Percentiles rank a stretch among this genome's conserved stretches.
Conservation (phyloP, 805 yeast genomes). For the Kodamaea laetipori region DNA sequence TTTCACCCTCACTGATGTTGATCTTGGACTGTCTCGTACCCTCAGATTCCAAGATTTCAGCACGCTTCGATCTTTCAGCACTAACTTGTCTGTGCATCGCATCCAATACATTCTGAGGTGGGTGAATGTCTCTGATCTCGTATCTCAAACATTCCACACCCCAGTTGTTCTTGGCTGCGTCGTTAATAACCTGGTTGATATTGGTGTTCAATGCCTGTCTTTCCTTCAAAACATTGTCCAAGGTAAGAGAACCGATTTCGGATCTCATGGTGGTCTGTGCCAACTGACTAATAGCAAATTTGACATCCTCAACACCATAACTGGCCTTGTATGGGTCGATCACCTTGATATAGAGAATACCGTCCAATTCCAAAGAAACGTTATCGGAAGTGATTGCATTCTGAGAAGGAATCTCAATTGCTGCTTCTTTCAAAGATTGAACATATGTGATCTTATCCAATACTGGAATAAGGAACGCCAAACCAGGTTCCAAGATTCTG, state of each 20-base stretch:
- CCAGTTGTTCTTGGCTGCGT: slow-evolving; percentile 79
- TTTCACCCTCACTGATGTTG: slow-evolving; percentile 83
- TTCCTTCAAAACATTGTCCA: slow-evolving; percentile 77
- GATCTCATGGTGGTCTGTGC: slow-evolving; percentile 92
- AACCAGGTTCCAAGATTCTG: slow-evolving; percentile 67
- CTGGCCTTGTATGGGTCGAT: slow-evolving; percentile 83
- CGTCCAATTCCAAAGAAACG: slow-evolving; percentile 82
- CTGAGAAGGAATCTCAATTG: slow-evolving; percentile 83
- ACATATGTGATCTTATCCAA: slow-evolving; percentile 79
- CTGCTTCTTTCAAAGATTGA: slow-evolving; percentile 78
- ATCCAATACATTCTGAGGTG: slow-evolving; percentile 80
- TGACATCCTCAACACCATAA: slow-evolving; percentile 86
- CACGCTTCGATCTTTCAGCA: slow-evolving; percentile 84
- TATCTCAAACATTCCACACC: slow-evolving; percentile 82
- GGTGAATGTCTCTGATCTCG: slow-evolving; percentile 86
- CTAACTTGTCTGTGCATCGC: slow-evolving; percentile 92
- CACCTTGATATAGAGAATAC: slow-evolving; percentile 76
- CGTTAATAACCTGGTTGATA: slow-evolving; percentile 78
- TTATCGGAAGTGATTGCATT: slow-evolving; percentile 85
- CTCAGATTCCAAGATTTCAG: slow-evolving; percentile 84
- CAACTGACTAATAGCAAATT: slow-evolving; percentile 79
- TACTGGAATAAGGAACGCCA: slow-evolving; percentile 71
- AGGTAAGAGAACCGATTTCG: slow-evolving; percentile 79
- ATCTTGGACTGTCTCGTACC: slow-evolving; percentile 79
- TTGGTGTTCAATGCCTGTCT: slow-evolving; percentile 71